Evolutionary conservation across 441 rosid species (phyloP).

Genomic region (Gossypium schwendimanii): DNA sequence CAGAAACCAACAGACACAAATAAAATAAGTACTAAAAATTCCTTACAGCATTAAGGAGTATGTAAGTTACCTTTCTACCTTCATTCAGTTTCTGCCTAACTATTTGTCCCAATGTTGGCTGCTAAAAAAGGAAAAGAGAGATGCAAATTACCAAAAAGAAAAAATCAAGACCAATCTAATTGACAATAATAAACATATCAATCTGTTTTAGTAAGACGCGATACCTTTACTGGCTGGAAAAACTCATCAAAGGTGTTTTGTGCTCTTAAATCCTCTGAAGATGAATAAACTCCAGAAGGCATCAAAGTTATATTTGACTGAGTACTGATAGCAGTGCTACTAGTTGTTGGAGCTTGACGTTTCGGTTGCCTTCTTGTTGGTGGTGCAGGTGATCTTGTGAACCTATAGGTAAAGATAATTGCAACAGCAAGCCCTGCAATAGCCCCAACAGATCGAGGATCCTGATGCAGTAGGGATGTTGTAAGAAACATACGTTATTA

Average conservation of each 20-base stretch:
- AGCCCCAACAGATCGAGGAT: conserved; percentile 80
- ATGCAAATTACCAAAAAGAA: neutral
- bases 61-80: conserved; percentile 73
- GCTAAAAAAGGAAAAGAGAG: conserved; percentile 16
- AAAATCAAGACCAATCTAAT: neutral
- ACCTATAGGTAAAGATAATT: conserved; percentile 73
- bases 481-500: conserved; percentile 16
- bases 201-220: neutral
- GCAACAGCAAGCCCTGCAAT: conserved; percentile 94
- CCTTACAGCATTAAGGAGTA: conserved; percentile 1
- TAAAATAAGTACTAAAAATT: neutral
- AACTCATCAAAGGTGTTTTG: conserved; percentile 70
- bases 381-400: conserved; percentile 56
- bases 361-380: conserved; percentile 67
- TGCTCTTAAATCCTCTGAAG: conserved; percentile 53
- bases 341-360: conserved; percentile 44
- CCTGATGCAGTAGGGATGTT: conserved; percentile 33
- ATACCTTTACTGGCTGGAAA: conserved; percentile 69
- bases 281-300: conserved; percentile 40
- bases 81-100: conserved; percentile 89
- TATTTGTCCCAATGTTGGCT: conserved; percentile 81
- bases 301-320: conserved; percentile 35
- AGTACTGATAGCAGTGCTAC: conserved; percentile 36
- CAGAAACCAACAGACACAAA: neutral
- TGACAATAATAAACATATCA: conserved; percentile 1